These are phyloP conservation scores for Comarum palustre DNA, from an alignment of 306 rosid genomes.

Conservation along the genomic window DNA sequence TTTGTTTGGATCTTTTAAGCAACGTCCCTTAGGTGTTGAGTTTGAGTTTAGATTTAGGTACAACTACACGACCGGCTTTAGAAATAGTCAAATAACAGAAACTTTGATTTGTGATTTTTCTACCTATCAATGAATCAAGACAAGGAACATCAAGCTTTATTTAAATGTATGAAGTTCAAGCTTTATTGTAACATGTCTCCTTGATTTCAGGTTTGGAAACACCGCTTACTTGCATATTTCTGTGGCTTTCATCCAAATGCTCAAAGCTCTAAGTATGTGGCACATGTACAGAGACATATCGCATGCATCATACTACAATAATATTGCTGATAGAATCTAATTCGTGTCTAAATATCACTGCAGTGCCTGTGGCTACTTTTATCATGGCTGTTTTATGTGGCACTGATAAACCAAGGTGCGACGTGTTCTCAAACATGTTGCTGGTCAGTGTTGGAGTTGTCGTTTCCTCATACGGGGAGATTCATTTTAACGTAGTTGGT, in stretches of 20 bases:
- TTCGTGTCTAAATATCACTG: conserved; percentile 31
- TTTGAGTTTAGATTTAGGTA: background rate
- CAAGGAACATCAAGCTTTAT: background rate
- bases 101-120: background rate
- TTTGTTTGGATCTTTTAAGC: background rate
- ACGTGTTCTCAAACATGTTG: conserved; percentile 87
- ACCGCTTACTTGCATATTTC: conserved; percentile 94
- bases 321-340: background rate
- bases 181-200: background rate
- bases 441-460: conserved; percentile 97
- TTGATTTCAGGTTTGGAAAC: conserved; percentile 82
- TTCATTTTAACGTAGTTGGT: conserved; percentile 85
- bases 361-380: conserved; percentile 98
- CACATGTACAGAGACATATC: background rate
- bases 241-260: conserved; percentile 99
- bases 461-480: conserved; percentile 91
- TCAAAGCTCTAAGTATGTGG: conserved; percentile 83
- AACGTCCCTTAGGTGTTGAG: background rate
- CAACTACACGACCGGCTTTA: background rate
- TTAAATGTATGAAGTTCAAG: background rate
- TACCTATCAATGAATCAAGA: background rate
- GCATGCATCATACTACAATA: background rate
- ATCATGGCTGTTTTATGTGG: conserved; percentile 86
- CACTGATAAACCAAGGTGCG: conserved; percentile 87
- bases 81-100: background rate